Percentiles rank a stretch among this genome's conserved stretches.
Conservation (phyloP, 441 rosid genomes). For the Corymbia citriodora region DNA sequence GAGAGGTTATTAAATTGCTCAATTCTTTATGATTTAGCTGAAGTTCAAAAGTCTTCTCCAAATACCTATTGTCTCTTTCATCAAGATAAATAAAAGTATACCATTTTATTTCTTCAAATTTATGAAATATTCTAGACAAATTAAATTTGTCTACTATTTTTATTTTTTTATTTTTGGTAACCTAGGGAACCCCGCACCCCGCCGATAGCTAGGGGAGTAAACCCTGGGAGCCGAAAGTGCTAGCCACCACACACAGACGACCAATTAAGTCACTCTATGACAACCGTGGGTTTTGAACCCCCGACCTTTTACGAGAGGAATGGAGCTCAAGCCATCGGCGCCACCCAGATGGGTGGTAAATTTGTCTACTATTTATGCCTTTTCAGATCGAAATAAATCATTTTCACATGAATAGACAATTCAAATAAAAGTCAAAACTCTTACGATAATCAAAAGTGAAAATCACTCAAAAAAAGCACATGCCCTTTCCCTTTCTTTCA, state of each 20-base stretch:
- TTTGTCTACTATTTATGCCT: not conserved
- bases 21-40: rapidly evolving
- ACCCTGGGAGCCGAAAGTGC: too few relatives aligned
- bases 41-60: not conserved
- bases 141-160: not conserved
- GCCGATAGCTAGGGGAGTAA: too few relatives aligned
- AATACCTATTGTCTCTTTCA: not conserved
- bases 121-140: not conserved
- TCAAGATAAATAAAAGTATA: not conserved
- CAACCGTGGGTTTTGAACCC: too few relatives aligned
- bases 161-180: too few relatives aligned
- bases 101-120: not conserved
- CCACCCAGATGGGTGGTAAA: too few relatives aligned
- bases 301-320: too few relatives aligned
- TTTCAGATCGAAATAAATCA: not conserved
- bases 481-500: not conserved
- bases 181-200: too few relatives aligned
- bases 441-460: rapidly evolving
- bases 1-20: not conserved
- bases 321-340: too few relatives aligned
- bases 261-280: too few relatives aligned
- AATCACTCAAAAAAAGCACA: not conserved
- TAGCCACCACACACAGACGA: too few relatives aligned
- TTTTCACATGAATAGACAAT: rapidly evolving
- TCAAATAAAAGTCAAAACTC: not conserved